Conservation (phyloP, 73 alveolate species). For the Durusdinium trenchii region DNA sequence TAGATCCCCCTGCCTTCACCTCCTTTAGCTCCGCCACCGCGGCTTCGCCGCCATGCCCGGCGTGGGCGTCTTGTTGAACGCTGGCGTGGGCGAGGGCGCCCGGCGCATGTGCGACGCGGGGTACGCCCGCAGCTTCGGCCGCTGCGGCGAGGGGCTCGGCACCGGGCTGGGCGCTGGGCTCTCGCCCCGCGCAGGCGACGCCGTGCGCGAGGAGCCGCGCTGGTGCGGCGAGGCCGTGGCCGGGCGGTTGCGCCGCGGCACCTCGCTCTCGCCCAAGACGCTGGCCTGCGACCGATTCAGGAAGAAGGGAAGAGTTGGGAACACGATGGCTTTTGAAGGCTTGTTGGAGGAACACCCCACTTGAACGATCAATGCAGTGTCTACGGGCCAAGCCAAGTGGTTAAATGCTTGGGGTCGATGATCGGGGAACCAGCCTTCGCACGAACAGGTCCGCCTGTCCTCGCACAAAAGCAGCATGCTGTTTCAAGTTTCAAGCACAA, state of each 20-base stretch:
- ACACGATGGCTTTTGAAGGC: not conserved
- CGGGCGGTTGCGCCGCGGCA: conserved; percentile 95
- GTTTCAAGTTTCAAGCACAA: not conserved
- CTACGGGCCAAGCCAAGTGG: not conserved
- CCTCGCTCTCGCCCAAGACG: conserved; percentile 67
- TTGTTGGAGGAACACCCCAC: not conserved
- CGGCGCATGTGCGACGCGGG: conserved; percentile 93
- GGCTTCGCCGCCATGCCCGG: conserved; percentile 52
- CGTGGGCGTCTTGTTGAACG: conserved; percentile 68
- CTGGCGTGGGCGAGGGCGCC: conserved; percentile 93
- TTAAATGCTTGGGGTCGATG: not conserved
- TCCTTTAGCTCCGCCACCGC: conserved; percentile 81
- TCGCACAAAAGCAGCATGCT: not conserved
- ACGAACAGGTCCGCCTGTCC: conserved; percentile 95
- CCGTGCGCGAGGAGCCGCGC: conserved; percentile 57
- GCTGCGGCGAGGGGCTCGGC: conserved; percentile 10
- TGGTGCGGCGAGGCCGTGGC: conserved; percentile 78
- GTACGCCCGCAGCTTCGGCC: conserved; percentile 44
- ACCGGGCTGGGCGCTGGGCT: conserved; percentile 71
- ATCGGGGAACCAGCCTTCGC: conserved; percentile 54
- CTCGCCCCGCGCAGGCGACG: conserved; percentile 54
- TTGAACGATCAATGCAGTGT: not conserved
- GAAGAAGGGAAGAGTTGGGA: not conserved
- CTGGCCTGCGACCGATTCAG: not conserved
- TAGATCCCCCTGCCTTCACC: too few species aligned